These are phyloP conservation scores for Nissolia schottii DNA, from an alignment of 306 rosid genomes.

Conservation along the genomic window DNA sequence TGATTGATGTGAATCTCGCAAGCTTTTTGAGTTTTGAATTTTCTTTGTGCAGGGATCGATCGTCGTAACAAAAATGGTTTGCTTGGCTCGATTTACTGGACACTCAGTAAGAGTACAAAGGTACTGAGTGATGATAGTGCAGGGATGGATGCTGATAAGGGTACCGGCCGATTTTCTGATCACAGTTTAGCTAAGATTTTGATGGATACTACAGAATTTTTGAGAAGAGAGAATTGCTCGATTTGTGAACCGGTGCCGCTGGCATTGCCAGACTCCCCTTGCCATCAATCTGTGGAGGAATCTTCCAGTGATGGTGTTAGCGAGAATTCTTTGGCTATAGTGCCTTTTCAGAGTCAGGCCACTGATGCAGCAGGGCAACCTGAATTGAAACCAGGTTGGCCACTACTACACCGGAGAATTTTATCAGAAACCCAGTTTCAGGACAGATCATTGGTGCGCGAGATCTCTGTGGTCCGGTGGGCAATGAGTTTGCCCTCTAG, in stretches of 20 bases:
- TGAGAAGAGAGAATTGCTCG: conserved; percentile 40
- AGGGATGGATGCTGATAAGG: conserved; percentile 9
- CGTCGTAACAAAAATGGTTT: conserved; percentile 36
- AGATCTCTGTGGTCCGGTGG: conserved; percentile 91
- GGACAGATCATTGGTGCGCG: conserved; percentile 25
- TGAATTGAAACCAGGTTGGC: conserved; percentile 89
- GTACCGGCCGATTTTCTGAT: conserved; percentile 31
- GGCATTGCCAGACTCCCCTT: conserved; percentile 29
- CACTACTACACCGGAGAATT: conserved; percentile 55
- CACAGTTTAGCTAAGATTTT: conserved; percentile 48
- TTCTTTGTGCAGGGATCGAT: conserved; percentile 48
- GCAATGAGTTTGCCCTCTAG: conserved; percentile 85
- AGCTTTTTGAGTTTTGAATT: conserved; percentile 4
- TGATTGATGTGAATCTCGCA: neutral
- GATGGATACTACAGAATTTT: conserved; percentile 35
- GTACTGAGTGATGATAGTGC: conserved; percentile 40
- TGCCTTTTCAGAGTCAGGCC: conserved; percentile 53
- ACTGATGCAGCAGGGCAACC: conserved; percentile 37
- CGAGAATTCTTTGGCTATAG: conserved; percentile 66
- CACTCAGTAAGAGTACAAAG: conserved; percentile 36
- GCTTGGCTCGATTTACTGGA: conserved; percentile 43
- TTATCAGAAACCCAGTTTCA: conserved; percentile 28
- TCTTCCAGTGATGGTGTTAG: conserved; percentile 29
- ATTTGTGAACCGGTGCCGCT: conserved; percentile 42
- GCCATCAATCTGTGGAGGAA: conserved; percentile 37